Evolutionary conservation across 1,139 yeast species (phyloP).

Genomic region (Candida labiduridarum): DNA sequence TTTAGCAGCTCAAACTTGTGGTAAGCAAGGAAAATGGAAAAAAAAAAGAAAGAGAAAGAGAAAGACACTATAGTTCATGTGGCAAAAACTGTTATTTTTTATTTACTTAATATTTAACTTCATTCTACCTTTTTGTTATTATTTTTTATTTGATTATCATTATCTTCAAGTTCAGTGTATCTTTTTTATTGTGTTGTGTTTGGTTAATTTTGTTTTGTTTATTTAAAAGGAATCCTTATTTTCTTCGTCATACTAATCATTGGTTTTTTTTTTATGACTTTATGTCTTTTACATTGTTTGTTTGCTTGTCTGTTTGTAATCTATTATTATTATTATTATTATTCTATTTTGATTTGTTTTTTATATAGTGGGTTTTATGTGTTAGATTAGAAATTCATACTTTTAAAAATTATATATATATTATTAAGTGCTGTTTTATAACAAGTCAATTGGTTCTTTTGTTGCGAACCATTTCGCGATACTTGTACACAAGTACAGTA

Average conservation of each 20-base stretch:
- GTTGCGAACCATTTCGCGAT: too few relatives aligned
- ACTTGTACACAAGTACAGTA: too few relatives aligned
- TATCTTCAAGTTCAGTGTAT: constrained; percentile 1
- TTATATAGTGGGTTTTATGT: constrained; percentile 5
- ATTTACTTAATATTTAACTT: neutral
- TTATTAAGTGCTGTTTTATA: neutral
- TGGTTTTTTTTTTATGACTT: constrained; percentile 2
- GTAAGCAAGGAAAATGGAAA: constrained; percentile 4
- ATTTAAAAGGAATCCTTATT: constrained; percentile 3
- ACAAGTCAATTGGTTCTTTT: neutral
- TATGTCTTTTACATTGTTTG: constrained; percentile 3
- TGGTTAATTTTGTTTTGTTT: neutral
- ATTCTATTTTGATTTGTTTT: constrained; percentile 2
- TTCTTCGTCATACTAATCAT: constrained; percentile 2
- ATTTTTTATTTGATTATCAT: neutral
- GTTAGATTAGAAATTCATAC: constrained; percentile 3
- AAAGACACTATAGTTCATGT: neutral
- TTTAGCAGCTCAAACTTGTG: constrained; percentile 12
- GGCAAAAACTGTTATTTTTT: neutral
- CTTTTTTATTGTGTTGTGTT: neutral
- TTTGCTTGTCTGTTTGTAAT: constrained; percentile 2
- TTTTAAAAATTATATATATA: neutral
- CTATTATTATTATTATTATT: neutral
- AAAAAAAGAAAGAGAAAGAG: too few relatives aligned
- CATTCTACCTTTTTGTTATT: constrained; percentile 1